Evolutionary conservation across 2,329 filamentous ascomycete species (phyloP), one percentile per base, ranked within the genome.

Genomic region (Talaromyces sp.): DNA sequence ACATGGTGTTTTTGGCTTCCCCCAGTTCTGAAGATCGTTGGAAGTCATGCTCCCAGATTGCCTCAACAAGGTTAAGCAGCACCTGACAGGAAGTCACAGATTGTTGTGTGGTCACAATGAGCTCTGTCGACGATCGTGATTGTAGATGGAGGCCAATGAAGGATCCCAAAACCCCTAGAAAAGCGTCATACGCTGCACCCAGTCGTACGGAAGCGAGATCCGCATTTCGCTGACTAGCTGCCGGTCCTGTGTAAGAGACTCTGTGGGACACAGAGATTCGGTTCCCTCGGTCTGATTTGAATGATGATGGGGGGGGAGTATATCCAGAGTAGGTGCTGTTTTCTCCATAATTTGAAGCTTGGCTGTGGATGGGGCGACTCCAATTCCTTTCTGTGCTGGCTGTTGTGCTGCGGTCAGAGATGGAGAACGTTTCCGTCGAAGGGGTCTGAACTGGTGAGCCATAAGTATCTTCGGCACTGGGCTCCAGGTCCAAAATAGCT

Each of bases 131-230:
- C 8, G 93, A 95, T 68, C 95, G 90, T n/a, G 93, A 95, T 75
- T 97, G 93, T 67, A 97, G 83, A 77, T 97, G 92, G 64, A 97
- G 85, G 17, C 95, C 95, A 74, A 98, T 94, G 75, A 98, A 97
- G 4, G 92, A 96, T 60, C 92, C 94, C 61, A 99, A 86, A 73
- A 93, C 90, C 7, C 93, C 95, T 62, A 99, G 82, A 73, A 98
- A 97, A 8, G 87, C 87, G 79, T 98, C 93, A 79, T 97, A 93
- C 60, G 89, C 90, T 59, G 86, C 83, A 72, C 88, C 90, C 58
- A 98, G 85, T 70, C 89, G 89, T 75, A 93, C 90, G 2, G 93
- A 97, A 39, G 95, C 91, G 66, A 97, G 83, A 71, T 91, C 90
- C 67, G 88, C 86, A 68, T 88, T 86, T 68, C 85, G 84, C 39